Base-by-base conservation (phyloP, 805 yeast species). In the Torulaspora delbrueckii region DNA sequence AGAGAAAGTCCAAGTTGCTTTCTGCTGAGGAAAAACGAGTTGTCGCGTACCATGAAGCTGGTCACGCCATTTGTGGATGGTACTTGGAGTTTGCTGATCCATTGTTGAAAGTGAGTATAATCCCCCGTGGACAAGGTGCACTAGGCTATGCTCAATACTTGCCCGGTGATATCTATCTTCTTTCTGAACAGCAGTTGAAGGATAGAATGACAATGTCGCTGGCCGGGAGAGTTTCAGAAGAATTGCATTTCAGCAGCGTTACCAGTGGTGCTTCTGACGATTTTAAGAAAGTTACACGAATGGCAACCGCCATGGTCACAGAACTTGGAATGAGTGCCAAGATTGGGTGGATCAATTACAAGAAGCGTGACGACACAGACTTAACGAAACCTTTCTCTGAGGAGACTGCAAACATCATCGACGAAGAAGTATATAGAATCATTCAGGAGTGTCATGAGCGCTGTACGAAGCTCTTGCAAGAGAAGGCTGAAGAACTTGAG, bases 61-160 rank as follows among this genome's bases (percentile, higher is more conserved):
- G 99, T 3, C 99, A 95, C 68, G 99, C 99, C 8, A 79, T 93
- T 50, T 90, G 98, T 67, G 99, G 99, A 9, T 93, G 99, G 99
- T 89, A 73, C 61, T 75, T 93, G 59, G 79, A 86, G 65, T 77
- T 77, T 66, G 96, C 98, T 2, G 96, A 91, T 63, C 99, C 99
- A 6, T 72, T 95, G 46, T 74, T 93, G 49, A 93, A 93, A 72
- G 99, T 93, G 14, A 87, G 97, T 12, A 93, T 95, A 58, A 87
- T 93, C 50, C 99, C 99, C 33, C 78, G 98, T 59, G 98, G 98
- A 12, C 93, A 85, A 68, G 96, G 96, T 53, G 96, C 98, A 2
- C 74, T 93, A 43, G 99, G 99, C 18, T 93, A 95, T 65, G 99
- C 99, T 1, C 96, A 93, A 65, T 95, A 91, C 62, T 75, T 95